Percentiles rank a stretch among this genome's conserved stretches.
Evolutionary conservation across 495 filamentous ascomycete genomes (phyloP).

Genomic region (Neohortaea acidophila): DNA sequence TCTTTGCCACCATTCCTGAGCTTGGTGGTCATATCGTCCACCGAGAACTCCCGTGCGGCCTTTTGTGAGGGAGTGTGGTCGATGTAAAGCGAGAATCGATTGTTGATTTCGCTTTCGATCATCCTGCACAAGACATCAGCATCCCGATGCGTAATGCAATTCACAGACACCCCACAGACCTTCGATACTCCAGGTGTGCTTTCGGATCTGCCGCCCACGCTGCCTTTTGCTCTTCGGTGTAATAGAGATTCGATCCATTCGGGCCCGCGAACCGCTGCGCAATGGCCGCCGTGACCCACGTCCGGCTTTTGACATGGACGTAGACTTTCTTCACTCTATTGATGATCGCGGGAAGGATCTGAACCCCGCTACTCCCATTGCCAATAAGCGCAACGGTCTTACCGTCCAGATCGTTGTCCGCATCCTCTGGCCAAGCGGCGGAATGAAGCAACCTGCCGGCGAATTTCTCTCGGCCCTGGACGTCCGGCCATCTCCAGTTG

Average conservation of each 20-base stretch:
- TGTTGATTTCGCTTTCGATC: too few relatives aligned
- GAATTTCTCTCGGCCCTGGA: constrained; percentile 18
- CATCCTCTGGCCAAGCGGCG: constrained; percentile 19
- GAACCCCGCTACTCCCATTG: constrained; percentile 20
- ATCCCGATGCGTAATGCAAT: too few relatives aligned
- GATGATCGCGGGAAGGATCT: constrained; percentile 17
- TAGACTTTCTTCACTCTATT: constrained; percentile 14
- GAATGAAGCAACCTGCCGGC: constrained; percentile 19
- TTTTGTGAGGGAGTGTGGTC: constrained; percentile 9
- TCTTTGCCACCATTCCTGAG: constrained; percentile 22
- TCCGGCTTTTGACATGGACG: constrained; percentile 10
- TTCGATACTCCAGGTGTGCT: too few relatives aligned
- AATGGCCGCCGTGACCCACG: constrained; percentile 18
- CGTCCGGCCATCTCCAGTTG: constrained; percentile 18
- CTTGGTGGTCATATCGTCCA: constrained; percentile 11
- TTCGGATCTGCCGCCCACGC: too few relatives aligned
- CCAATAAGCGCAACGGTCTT: constrained; percentile 22
- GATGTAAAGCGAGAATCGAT: constrained; percentile 13
- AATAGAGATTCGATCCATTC: constrained; percentile 8
- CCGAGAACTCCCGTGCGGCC: constrained; percentile 8
- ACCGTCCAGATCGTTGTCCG: constrained; percentile 14
- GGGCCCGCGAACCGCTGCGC: constrained; percentile 1
- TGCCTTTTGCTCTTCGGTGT: too few relatives aligned
- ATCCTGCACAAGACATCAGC: too few relatives aligned
- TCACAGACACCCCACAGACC: too few relatives aligned